These are phyloP conservation scores for Neurospora sp. DNA, from an alignment of 495 filamentous ascomycete genomes.

Conservation along the genomic window DNA sequence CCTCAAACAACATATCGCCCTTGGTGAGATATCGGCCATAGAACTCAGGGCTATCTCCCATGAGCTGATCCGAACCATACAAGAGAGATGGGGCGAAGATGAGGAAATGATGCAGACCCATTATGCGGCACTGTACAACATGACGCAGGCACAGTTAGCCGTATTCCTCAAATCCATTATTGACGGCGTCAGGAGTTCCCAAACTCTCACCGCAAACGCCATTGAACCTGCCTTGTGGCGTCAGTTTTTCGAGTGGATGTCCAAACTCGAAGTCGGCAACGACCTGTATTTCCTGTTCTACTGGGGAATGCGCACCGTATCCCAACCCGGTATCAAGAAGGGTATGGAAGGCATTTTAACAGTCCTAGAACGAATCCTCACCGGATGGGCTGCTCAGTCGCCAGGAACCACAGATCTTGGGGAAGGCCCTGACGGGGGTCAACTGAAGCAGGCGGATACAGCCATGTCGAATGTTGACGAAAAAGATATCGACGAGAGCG, in stretches of 20 bases:
- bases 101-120: not conserved
- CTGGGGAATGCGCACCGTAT: not conserved
- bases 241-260: not conserved
- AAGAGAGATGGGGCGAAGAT: not conserved
- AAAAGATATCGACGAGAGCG: not conserved
- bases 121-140: not conserved
- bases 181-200: not conserved
- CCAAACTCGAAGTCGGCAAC: not conserved
- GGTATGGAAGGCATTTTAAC: not conserved
- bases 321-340: not conserved
- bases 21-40: slow-evolving; percentile 4
- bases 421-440: not conserved
- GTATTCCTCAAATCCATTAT: not conserved
- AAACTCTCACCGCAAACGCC: not conserved
- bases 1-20: slow-evolving; percentile 6
- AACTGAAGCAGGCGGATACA: not conserved
- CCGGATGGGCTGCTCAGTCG: not conserved
- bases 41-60: not conserved
- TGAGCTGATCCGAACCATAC: not conserved
- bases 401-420: not conserved
- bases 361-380: not conserved
- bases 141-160: not conserved
- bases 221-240: not conserved
- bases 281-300: not conserved
- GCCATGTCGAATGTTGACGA: not conserved